Evolutionary conservation across 2,329 filamentous ascomycete species (phyloP).

Genomic region (Diplodia intermedia): DNA sequence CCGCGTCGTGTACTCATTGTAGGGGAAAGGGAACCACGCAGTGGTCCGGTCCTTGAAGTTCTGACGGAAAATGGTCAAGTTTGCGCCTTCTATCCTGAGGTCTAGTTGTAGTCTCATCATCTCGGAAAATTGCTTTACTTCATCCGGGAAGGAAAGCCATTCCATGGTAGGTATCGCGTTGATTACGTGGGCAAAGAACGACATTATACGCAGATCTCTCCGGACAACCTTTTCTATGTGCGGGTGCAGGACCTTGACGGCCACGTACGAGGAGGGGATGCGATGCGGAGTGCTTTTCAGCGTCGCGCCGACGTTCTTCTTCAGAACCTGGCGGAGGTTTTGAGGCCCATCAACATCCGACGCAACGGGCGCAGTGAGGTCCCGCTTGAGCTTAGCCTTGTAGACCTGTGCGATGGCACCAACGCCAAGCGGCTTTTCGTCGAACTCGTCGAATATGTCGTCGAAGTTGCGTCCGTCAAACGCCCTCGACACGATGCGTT

Average conservation of each 20-base stretch:
- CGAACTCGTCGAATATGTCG: constrained; percentile 95
- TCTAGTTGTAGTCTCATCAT: constrained; percentile 99
- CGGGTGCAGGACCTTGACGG: constrained; percentile 94
- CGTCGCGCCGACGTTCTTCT: constrained; percentile 81
- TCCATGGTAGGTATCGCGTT: constrained; percentile 93
- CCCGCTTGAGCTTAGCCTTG: constrained; percentile 86
- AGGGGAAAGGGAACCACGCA: constrained; percentile 96
- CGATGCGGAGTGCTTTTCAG: constrained; percentile 85
- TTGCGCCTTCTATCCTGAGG: constrained; percentile 90
- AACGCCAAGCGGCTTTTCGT: constrained; percentile 86
- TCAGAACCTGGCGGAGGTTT: constrained; percentile 72
- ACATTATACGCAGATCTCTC: constrained; percentile 94
- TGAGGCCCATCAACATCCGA: constrained; percentile 61
- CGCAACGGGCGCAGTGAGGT: constrained; percentile 70
- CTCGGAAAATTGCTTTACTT: constrained; percentile 90
- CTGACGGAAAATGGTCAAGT: constrained; percentile 83
- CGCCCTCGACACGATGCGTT: constrained; percentile 77
- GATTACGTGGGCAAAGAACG: constrained; percentile 82
- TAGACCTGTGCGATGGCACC: constrained; percentile 98
- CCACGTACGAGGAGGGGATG: constrained; percentile 90
- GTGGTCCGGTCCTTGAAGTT: constrained; percentile 90
- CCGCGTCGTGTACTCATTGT: constrained; percentile 88
- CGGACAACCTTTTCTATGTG: constrained; percentile 86
- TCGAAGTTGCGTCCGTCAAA: constrained; percentile 82
- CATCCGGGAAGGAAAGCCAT: constrained; percentile 95